Base-by-base conservation (phyloP, 805 yeast species). In the Aciculoconidium aculeatum region DNA sequence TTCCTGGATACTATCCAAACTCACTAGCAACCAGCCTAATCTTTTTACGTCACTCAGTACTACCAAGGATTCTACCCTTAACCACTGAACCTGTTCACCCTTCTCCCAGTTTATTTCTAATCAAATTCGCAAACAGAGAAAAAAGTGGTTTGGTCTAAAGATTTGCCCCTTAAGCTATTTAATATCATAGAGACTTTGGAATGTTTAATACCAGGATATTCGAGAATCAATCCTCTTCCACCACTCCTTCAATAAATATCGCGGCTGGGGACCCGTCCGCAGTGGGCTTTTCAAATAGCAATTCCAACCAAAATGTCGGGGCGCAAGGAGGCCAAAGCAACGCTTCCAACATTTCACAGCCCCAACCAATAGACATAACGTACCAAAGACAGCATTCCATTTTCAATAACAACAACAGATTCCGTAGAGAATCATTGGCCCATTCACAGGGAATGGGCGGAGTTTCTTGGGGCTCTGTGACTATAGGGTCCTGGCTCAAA, bases 371-470 rank as follows among this genome's bases (percentile, higher is more conserved):
- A 28, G 70, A 64, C 40, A 64, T 64, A 36, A 57, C 67, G 6
- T 57, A 59, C 42, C 63, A 55, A 38, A 57, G 64, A 30, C 62
- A 61, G 32, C 60, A 59, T 23, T 53, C 65, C 11, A 58, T 62
- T 23, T 58, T 63, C 41, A n/a, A n/a, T n/a, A 61, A 58, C 45
- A 49, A 45, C 37, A 51, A 54, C 20, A 45, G 67, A 39, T 72
- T 87, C 39, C 74, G 95, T 49, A 69, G 96, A 40, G 97, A 90
- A 47, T 77, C 88, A 34, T 77, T 92, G 35, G 96, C 96, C 17
- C 97, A 90, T 53, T 81, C 95, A 2, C 95, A 86, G 53, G 97
- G 97, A 7, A 84, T 92, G 80, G 97, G 97, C 24, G 98, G 97
- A 26, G 83, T 90, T 18, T 80, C 94, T 6, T 90, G 96, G 96